phyloP scores from a whole-genome alignment of 768 basidiomycete genomes.

The Russula dissimulans region DNA sequence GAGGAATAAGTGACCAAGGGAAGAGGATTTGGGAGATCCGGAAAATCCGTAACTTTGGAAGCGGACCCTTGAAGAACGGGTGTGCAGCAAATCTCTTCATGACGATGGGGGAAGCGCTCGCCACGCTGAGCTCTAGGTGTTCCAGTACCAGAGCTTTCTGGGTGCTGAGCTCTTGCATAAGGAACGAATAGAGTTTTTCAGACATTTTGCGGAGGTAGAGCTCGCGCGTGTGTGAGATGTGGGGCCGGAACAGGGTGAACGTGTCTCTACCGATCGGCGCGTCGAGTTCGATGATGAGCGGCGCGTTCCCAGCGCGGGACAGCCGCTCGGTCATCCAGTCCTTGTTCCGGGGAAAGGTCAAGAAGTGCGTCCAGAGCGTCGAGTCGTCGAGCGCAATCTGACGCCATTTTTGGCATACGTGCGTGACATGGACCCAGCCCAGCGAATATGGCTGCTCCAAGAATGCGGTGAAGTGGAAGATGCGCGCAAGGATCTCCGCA shows the following conservation, averaged over 20 bases:
- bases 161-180: not conserved
- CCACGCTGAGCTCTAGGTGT: not conserved
- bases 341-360: not conserved
- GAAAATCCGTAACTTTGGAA: too few species aligned
- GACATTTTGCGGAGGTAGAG: not conserved
- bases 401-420: conserved; percentile 16
- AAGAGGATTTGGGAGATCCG: too few species aligned
- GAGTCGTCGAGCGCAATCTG: conserved; percentile 4
- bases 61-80: not conserved
- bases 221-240: not conserved
- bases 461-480: not conserved
- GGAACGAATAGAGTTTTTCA: not conserved
- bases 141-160: not conserved
- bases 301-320: not conserved
- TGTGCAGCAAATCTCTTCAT: not conserved
- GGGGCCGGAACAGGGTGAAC: not conserved
- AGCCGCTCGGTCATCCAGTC: not conserved
- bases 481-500: conserved; percentile 8
- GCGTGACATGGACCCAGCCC: not conserved
- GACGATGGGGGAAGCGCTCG: not conserved
- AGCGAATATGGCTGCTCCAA: not conserved
- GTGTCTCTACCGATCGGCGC: not conserved
- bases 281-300: not conserved
- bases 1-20: too few species aligned
- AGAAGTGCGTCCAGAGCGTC: not conserved